These are phyloP conservation scores for Eucalyptus sp. DNA, from an alignment of 345 rosid genomes.

Conservation along the genomic window DNA sequence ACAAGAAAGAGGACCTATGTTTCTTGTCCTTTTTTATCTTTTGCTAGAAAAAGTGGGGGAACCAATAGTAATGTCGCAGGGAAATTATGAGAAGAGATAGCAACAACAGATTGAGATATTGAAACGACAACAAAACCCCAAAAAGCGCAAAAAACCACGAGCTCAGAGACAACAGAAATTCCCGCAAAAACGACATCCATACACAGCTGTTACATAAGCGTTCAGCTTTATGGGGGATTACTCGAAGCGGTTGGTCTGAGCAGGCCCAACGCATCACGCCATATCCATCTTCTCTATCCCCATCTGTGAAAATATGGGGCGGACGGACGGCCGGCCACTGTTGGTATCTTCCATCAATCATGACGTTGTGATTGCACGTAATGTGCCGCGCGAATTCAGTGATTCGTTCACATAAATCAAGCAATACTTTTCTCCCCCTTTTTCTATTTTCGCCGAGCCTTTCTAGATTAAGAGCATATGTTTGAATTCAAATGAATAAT, in stretches of 20 bases:
- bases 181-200: constrained; percentile 11
- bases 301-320: neutral
- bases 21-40: neutral
- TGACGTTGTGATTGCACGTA: neutral
- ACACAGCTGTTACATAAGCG: constrained; percentile 1
- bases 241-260: neutral
- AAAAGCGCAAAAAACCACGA: constrained; percentile 6
- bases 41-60: neutral
- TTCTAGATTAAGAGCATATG: neutral
- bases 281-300: neutral
- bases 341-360: neutral
- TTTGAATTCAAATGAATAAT: neutral
- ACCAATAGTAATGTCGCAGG: neutral
- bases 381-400: neutral
- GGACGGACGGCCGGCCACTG: neutral
- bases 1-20: neutral
- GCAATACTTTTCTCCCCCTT: neutral
- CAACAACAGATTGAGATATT: neutral
- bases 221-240: neutral
- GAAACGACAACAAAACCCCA: constrained; percentile 1
- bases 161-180: neutral
- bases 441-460: neutral
- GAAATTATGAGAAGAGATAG: neutral
- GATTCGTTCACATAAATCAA: neutral
- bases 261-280: constrained; percentile 22